Evolutionary conservation across 208 protist species (phyloP).

Genomic region (Phytomonas sp.): DNA sequence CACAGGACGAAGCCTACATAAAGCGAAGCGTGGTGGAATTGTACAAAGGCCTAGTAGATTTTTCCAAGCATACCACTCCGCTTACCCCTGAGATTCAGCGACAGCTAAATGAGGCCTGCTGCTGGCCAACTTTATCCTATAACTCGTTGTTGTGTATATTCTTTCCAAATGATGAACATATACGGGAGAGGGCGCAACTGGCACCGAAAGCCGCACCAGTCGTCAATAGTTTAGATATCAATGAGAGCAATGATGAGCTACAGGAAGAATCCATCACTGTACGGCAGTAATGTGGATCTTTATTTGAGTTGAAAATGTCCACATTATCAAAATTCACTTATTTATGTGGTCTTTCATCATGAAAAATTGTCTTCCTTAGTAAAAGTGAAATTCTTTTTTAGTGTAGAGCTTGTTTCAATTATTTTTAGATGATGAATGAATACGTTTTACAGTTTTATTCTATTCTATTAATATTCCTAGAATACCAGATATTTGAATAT

Average conservation of each 20-base stretch:
- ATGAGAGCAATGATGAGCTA: background rate
- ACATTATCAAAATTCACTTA: background rate
- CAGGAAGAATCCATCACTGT: background rate
- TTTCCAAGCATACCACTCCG: constrained; percentile 32
- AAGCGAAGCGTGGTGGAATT: constrained; percentile 34
- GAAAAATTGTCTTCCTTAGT: background rate
- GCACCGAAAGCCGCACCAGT: background rate
- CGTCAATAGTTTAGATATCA: background rate
- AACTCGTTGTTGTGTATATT: constrained; percentile 25
- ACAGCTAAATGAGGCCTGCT: constrained; percentile 30
- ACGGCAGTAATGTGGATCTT: background rate
- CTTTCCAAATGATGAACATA: constrained; percentile 38
- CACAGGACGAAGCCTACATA: constrained; percentile 33
- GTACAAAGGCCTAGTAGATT: constrained; percentile 46
- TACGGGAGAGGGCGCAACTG: constrained; percentile 23
- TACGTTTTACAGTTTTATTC: background rate
- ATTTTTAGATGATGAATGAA: background rate
- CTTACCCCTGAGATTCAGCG: constrained; percentile 24
- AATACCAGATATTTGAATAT: background rate
- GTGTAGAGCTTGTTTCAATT: constrained; percentile 7
- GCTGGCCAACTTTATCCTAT: constrained; percentile 14
- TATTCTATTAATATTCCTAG: background rate
- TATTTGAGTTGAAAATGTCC: background rate
- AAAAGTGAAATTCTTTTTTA: constrained; percentile 14
- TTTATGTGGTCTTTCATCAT: background rate